Conservation (phyloP, 805 yeast genomes). For the Candida orba region DNA sequence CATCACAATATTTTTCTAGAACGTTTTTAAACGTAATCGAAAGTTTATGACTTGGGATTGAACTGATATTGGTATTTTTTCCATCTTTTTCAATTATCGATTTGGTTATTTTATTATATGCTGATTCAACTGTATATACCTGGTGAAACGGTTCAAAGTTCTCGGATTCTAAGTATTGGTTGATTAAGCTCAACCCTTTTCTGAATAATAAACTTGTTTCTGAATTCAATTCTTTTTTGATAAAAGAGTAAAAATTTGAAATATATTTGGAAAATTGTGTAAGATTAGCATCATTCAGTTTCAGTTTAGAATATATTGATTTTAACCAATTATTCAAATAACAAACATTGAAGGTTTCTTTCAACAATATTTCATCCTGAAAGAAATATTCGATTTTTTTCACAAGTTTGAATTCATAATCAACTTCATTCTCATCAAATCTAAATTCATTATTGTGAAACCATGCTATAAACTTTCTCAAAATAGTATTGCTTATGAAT, state of each 20-base stretch:
- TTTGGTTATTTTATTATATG: background rate
- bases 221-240: conserved; percentile 4
- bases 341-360: conserved; percentile 25
- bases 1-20: conserved; percentile 51
- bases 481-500: conserved; percentile 10
- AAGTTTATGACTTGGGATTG: conserved; percentile 34
- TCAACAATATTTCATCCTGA: background rate
- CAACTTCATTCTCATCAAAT: conserved; percentile 5
- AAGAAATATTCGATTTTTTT: conserved; percentile 16
- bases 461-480: background rate
- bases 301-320: conserved; percentile 12
- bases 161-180: conserved; percentile 17
- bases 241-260: conserved; percentile 20
- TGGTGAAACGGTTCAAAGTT: background rate
- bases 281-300: background rate
- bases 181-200: conserved; percentile 24
- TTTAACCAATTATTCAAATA: conserved; percentile 28
- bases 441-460: conserved; percentile 1
- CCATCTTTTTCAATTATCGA: background rate
- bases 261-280: conserved; percentile 1
- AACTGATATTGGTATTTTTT: background rate
- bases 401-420: conserved; percentile 12
- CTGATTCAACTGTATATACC: background rate
- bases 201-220: background rate
- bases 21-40: conserved; percentile 55